Conservation (phyloP, 305 asterid species). For the Fraxinus angustifolia region DNA sequence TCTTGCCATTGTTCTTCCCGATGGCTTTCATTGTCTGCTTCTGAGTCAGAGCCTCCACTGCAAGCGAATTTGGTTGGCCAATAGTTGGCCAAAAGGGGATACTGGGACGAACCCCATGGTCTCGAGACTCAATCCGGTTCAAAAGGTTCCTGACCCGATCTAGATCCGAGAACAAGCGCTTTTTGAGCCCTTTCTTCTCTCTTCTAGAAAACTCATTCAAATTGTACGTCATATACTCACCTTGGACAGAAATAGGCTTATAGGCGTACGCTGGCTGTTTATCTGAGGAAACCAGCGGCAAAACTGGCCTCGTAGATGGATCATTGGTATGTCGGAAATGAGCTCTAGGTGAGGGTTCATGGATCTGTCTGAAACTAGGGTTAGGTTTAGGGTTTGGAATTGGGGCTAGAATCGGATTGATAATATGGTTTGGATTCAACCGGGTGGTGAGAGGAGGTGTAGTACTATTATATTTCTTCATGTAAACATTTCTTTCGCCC, state of each 20-base stretch:
- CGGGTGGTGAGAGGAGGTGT: constrained; percentile 14
- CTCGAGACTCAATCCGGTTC: constrained; percentile 62
- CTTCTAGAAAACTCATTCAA: constrained; percentile 44
- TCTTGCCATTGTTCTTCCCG: constrained; percentile 33
- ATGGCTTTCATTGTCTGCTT: neutral
- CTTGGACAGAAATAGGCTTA: constrained; percentile 36
- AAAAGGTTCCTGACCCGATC: constrained; percentile 63
- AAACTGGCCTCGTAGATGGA: constrained; percentile 7
- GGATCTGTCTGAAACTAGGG: constrained; percentile 37
- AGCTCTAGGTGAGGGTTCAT: constrained; percentile 11
- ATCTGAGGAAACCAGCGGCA: neutral
- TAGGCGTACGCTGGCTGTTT: neutral
- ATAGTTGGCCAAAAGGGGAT: neutral
- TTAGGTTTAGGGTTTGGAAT: constrained; percentile 68
- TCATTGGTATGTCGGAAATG: constrained; percentile 16
- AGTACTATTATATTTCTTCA: constrained; percentile 22
- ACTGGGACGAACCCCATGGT: constrained; percentile 28
- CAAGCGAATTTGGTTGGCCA: neutral
- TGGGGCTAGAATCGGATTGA: constrained; percentile 50
- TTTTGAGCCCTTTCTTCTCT: constrained; percentile 59
- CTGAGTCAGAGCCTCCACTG: neutral
- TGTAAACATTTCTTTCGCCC: constrained; percentile 24
- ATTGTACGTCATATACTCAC: constrained; percentile 47
- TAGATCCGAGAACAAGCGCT: constrained; percentile 53
- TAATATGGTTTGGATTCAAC: constrained; percentile 20